Evolutionary conservation across 805 yeast genomes (phyloP), one percentile per base, ranked within the genome.

Genomic region (Kluyveromyces lactis): DNA sequence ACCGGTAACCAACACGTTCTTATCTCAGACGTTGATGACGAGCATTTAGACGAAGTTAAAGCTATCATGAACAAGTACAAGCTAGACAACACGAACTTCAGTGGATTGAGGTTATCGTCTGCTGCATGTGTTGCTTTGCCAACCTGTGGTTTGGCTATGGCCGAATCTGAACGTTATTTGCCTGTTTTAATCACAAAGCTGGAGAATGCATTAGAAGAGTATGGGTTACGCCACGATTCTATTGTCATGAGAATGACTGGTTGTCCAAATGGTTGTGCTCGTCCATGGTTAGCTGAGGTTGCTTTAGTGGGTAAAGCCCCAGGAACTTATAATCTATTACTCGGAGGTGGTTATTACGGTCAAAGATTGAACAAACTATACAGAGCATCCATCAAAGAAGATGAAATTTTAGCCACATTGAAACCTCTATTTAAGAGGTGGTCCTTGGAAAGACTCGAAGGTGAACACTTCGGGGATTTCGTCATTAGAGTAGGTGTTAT

Each of bases 51-150:
- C 13, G 63, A 62, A 19, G 67, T 89, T 47, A 86, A 86, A 63
- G 62, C 62, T 21, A 51, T 86, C 24, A 65, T 90, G 65, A 73
- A 73, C 30, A 64, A 82, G 58, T 84, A 82, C 66, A 84, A 81
- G 62, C 72, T 90, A 47, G 95, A 86, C 60, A 87, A 86, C 66
- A 72, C 87, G 38, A 73, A 79, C 48, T 83, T 79, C 64, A 79
- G 94, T 41, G 94, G 83, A 3, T 70, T 90, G 55, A 78, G 97
- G 62, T 72, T 86, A 42, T 81, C 95, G 8, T 86, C 96, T 6
- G 87, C 95, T 18, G 95, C 97, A 0, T 90, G 97, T 75, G 97
- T 90, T 43, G 97, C 96, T 2, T 80, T 90, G 75, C 97, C 97
- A 50, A 90, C 97, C 1, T 90, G 97, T 77, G 97, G 97, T 51